Evolutionary conservation across 2,329 filamentous ascomycete genomes (phyloP).

Genomic region (Cordyceps farinosa): DNA sequence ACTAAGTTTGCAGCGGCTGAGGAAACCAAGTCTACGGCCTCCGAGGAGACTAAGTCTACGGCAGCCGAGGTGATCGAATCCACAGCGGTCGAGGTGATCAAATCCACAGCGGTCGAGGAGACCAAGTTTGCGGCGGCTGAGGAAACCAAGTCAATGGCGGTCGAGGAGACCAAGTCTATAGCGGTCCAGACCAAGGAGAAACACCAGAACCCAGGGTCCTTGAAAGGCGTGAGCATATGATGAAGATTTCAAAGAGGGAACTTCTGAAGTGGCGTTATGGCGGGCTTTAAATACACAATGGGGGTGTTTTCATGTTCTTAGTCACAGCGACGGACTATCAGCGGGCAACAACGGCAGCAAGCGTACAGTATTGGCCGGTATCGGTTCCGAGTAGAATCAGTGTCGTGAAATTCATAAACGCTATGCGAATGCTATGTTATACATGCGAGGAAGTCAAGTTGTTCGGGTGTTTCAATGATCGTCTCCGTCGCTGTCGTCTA

Average conservation of each 20-base stretch:
- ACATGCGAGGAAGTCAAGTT: neutral
- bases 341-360: neutral
- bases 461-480: neutral
- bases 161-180: neutral
- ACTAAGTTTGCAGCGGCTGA: too few relatives aligned
- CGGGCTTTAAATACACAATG: neutral
- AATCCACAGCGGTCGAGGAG: too few relatives aligned
- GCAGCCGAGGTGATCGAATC: too few relatives aligned
- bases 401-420: slow-evolving; percentile 16
- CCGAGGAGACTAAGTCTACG: too few relatives aligned
- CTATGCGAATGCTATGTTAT: slow-evolving; percentile 16
- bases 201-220: neutral
- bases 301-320: neutral
- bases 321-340: neutral
- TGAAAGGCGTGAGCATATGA: neutral
- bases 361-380: neutral
- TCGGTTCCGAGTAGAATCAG: neutral
- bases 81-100: too few relatives aligned
- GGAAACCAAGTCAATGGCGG: too few relatives aligned
- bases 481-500: slow-evolving; percentile 43
- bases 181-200: neutral
- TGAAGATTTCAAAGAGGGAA: neutral
- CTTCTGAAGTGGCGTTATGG: neutral
- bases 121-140: too few relatives aligned
- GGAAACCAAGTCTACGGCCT: too few relatives aligned